Percentiles rank a stretch among this genome's conserved stretches.
These are phyloP conservation scores for Pythium periplocum DNA, from an alignment of 352 stramenopile species.

Conservation along the genomic window DNA sequence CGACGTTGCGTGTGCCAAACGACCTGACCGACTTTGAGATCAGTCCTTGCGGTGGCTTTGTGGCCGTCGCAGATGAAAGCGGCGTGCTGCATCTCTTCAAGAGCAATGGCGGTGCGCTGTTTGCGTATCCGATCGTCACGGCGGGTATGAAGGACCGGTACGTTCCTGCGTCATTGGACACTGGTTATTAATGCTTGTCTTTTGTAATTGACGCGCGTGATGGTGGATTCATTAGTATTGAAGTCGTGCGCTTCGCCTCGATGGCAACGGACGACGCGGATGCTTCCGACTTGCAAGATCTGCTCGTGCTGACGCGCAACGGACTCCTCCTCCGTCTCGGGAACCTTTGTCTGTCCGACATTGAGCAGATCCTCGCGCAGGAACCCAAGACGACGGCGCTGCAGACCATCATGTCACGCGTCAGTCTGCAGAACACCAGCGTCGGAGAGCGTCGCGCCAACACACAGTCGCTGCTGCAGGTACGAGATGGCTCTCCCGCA, in stretches of 20 bases:
- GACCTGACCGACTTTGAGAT: neutral
- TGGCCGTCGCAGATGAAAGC: slow-evolving; percentile 1
- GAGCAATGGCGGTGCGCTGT: slow-evolving; percentile 9
- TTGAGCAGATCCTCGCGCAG: slow-evolving; percentile 14
- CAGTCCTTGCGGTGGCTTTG: slow-evolving; percentile 2
- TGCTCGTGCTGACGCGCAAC: slow-evolving; percentile 19
- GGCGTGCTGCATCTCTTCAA: slow-evolving; percentile 5
- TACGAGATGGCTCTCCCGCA: slow-evolving; percentile 5
- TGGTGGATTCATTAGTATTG: neutral
- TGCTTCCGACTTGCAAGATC: slow-evolving; percentile 7
- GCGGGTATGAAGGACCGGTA: slow-evolving; percentile 9
- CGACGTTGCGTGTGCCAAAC: slow-evolving; percentile 1
- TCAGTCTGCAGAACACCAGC: slow-evolving; percentile 15
- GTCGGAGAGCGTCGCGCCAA: slow-evolving; percentile 10
- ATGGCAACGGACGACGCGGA: no score
- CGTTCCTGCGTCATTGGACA: neutral
- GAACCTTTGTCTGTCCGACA: slow-evolving; percentile 11
- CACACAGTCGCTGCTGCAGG: slow-evolving; percentile 12
- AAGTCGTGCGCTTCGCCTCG: no score
- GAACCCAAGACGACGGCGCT: slow-evolving; percentile 12
- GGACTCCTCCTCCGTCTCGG: slow-evolving; percentile 22
- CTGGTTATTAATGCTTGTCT: no score
- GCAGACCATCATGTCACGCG: slow-evolving; percentile 11
- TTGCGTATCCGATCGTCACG: slow-evolving; percentile 22
- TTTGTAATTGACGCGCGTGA: neutral